Base-by-base conservation (phyloP, 208 protist species). In the Leishmania guyanensis region DNA sequence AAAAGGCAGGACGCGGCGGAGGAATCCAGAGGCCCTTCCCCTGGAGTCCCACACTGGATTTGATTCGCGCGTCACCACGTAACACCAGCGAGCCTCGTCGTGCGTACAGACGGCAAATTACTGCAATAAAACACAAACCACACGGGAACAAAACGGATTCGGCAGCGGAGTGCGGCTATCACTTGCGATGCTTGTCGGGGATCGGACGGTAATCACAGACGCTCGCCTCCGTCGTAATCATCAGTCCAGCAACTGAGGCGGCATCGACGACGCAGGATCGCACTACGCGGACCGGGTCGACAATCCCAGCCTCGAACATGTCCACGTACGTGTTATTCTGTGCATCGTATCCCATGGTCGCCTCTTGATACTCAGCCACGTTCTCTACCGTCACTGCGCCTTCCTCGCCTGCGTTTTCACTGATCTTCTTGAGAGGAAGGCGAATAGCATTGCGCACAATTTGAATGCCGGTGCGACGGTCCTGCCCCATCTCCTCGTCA, bases 261-360 rank as follows among this genome's bases (percentile, higher is more conserved):
- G 99, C 98, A 84, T 99, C 99, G 36, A 99, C 84, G 4, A 99
- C 92, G 64, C 99, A 99, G 12, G 98, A 99, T 29, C 94, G 91
- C 78, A 99, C 99, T 29, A 99, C 99, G 91, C 99, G 99, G 29
- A 99, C 97, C 72, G 99, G 99, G 92, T 99, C 99, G 72, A 99
- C 98, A 88, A 99, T 99, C 73, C 99, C 99, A 14, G 93, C 92
- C 75, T 99, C 86, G 84, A 99, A 96, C 99, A 99, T 99, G 89
- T 99, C 93, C 69, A 96, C 94, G 87, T 99, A 99, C 58, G 95
- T 82, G 81, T 90, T 90, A 64, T 97, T 99, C 78, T 97, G 91
- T 33, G 98, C 98, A 84, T 99, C 97, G 89, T 98, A 99, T 78
- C 99, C 99, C 86, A 98, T 94, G 66, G 85, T 84, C 17, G 72